phyloP scores from a whole-genome alignment of 1,139 yeast genomes.

The Nakaseomyces sp. region DNA sequence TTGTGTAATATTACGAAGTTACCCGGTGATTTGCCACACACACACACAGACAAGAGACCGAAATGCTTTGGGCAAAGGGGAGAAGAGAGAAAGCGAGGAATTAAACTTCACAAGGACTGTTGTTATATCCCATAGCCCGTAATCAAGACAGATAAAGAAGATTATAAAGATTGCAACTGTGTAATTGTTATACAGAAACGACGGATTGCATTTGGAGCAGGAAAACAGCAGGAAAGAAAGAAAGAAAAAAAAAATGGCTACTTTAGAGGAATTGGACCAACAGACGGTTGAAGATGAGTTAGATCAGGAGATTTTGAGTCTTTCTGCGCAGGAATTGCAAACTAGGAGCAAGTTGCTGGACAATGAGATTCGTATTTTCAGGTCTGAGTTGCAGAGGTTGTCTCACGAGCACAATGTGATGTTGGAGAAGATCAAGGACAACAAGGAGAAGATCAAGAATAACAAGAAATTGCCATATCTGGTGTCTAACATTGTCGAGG shows the following conservation, averaged over 20 bases:
- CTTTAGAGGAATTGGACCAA: slow-evolving; percentile 58
- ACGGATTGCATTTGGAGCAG: not conserved
- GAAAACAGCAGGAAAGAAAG: not conserved
- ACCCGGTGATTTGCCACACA: not conserved
- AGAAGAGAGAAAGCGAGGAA: too few relatives aligned
- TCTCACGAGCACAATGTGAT: slow-evolving; percentile 88
- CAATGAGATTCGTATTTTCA: slow-evolving; percentile 92
- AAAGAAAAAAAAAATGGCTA: slow-evolving; percentile 41
- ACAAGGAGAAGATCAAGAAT: slow-evolving; percentile 91
- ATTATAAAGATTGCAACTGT: too few relatives aligned
- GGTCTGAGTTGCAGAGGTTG: slow-evolving; percentile 83
- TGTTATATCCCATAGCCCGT: too few relatives aligned
- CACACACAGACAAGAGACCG: too few relatives aligned
- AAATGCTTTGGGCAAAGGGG: too few relatives aligned
- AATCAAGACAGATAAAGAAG: too few relatives aligned
- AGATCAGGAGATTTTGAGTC: slow-evolving; percentile 71
- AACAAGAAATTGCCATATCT: slow-evolving; percentile 92
- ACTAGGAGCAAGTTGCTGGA: slow-evolving; percentile 84
- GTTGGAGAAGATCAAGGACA: slow-evolving; percentile 91
- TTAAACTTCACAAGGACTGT: too few relatives aligned
- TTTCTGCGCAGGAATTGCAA: slow-evolving; percentile 74
- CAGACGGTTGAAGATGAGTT: slow-evolving; percentile 40
- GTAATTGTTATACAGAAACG: not conserved
- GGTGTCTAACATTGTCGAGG: slow-evolving; percentile 96
- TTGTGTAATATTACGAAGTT: not conserved